Conservation (phyloP, 768 basidiomycete genomes). For the Leccinum arenicola region DNA sequence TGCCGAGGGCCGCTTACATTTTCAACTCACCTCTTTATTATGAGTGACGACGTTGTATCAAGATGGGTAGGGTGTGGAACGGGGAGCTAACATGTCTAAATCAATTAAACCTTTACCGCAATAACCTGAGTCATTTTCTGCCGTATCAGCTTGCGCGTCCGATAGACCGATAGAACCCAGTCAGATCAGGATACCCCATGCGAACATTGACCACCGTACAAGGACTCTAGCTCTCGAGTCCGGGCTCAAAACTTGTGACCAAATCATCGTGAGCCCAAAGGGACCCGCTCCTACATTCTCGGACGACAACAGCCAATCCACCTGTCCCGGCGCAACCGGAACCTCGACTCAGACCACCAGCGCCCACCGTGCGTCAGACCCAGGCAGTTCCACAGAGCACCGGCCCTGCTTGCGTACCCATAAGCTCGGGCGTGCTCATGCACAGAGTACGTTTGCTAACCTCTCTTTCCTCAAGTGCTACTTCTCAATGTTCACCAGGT, state of each 20-base stretch:
- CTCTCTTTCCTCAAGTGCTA: background rate
- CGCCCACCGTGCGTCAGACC: slow-evolving; percentile 12
- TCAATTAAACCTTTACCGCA: slow-evolving; percentile 79
- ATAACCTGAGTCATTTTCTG: slow-evolving; percentile 53
- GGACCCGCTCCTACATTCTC: slow-evolving; percentile 9
- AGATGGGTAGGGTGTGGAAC: background rate
- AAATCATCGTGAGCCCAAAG: slow-evolving; percentile 70
- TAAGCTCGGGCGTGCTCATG: slow-evolving; percentile 64
- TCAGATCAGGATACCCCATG: slow-evolving; percentile 86
- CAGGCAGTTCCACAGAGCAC: slow-evolving; percentile 9
- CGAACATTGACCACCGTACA: slow-evolving; percentile 66
- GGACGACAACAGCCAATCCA: slow-evolving; percentile 3
- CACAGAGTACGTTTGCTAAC: slow-evolving; percentile 51
- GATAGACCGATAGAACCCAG: slow-evolving; percentile 34
- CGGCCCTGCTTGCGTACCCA: slow-evolving; percentile 58
- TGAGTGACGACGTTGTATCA: slow-evolving; percentile 30
- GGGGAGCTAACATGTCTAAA: slow-evolving; percentile 1
- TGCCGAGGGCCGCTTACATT: slow-evolving; percentile 74
- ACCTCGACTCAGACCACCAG: slow-evolving; percentile 10
- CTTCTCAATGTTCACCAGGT: slow-evolving; percentile 41
- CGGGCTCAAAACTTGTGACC: slow-evolving; percentile 80
- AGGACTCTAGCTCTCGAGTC: slow-evolving; percentile 68
- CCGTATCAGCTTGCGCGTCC: background rate
- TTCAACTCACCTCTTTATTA: slow-evolving; percentile 82
- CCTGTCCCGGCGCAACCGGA: slow-evolving; percentile 8